Evolutionary conservation across 495 filamentous ascomycete genomes (phyloP), one percentile per base, ranked within the genome.

Genomic region (Neurospora sp.): DNA sequence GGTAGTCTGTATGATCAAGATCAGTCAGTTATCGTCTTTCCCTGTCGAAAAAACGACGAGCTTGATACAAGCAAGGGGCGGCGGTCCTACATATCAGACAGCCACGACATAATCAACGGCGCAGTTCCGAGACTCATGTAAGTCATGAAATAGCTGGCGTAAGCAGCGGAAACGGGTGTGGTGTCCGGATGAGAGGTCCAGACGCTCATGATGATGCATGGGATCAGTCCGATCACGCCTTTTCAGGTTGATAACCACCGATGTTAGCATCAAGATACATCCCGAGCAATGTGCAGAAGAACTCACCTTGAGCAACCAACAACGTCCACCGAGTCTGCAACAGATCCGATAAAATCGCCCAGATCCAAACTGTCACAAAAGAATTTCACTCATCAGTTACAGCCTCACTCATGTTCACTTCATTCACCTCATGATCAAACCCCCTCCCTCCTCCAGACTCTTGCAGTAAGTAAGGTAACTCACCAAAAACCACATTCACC

Each of bases 91-190:
- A 83, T 69, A 38, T 83, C 80, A 16, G 81, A 81, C 20, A 83
- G 71, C 82, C 82, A 83, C 8, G 81, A 79, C 73, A 83, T 78
- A 22, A 83, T 81, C 22, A 83, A 59, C 1, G 82, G 82, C 16
- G 81, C 81, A 5, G 81, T 83, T 11, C 82, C 82, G 2, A 83
- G 71, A 41, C 75, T 76, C 37, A 83, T 31, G 44, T 82, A 83
- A 0, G 79, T 80, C 72, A 83, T 80, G 42, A 83, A 79, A 53
- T 83, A 83, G 69, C 80, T 80, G 35, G 80, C 75, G 41, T 83
- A 83, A 6, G 80, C 82, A 3, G 77, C 78, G 2, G 76, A 77
- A 20, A 83, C 48, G 5, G 80, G 72, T 3, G 79, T 80, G 16
- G 75, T 74, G 6, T 73, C 71, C 0, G 81, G 81, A 40, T 79